Evolutionary conservation across 495 filamentous ascomycete genomes (phyloP).

Genomic region (Tuber melanosporum): DNA sequence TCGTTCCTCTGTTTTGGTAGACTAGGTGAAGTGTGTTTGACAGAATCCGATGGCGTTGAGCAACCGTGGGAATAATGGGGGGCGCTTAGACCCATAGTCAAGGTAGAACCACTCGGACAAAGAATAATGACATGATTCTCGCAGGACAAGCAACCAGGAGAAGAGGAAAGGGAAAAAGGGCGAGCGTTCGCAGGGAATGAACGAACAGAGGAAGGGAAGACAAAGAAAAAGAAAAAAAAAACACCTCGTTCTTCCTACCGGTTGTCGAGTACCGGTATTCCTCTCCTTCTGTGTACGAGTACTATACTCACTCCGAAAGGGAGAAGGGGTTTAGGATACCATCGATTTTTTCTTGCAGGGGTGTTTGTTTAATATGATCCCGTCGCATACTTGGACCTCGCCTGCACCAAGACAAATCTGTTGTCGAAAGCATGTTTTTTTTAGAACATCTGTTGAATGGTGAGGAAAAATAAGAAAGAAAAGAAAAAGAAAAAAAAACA

Average conservation of each 20-base stretch:
- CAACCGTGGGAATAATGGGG: conserved; percentile 12
- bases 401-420: background rate
- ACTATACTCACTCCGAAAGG: background rate
- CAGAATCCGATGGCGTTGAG: conserved; percentile 10
- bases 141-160: conserved; percentile 10
- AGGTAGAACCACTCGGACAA: conserved; percentile 19
- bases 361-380: background rate
- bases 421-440: background rate
- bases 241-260: background rate
- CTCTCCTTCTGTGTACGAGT: background rate
- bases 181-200: background rate
- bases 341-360: background rate
- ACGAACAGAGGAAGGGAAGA: background rate
- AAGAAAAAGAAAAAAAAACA: too few species aligned
- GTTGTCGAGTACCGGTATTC: background rate
- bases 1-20: conserved; percentile 2
- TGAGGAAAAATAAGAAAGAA: too few species aligned
- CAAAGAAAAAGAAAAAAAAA: conserved; percentile 12
- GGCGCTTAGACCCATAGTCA: conserved; percentile 35
- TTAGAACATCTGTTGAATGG: too few species aligned
- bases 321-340: background rate
- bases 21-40: background rate
- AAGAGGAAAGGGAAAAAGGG: conserved; percentile 4
- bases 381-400: too few species aligned
- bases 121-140: conserved; percentile 30